Percentiles rank a stretch among this genome's conserved stretches.
Conservation (phyloP, 768 basidiomycete genomes). For the Boletus rubroflammeus region DNA sequence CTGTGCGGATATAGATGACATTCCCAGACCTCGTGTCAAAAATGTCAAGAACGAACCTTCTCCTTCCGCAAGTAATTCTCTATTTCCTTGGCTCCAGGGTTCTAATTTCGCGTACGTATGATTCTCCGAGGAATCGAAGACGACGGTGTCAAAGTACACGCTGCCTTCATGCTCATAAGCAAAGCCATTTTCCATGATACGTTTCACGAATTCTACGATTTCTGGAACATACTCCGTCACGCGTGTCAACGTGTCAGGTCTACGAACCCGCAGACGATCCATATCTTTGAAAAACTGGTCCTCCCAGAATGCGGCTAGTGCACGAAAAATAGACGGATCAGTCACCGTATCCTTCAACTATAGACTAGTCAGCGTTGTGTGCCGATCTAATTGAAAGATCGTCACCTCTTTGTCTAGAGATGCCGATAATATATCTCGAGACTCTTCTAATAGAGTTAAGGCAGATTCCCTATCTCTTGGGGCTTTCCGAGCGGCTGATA, state of each 20-base stretch:
- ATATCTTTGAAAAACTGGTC: constrained; percentile 88
- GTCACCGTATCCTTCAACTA: constrained; percentile 79
- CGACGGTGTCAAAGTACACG: constrained; percentile 86
- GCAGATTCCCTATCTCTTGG: constrained; percentile 43
- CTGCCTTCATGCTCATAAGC: constrained; percentile 70
- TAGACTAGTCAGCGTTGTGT: constrained; percentile 6
- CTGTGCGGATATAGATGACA: constrained; percentile 29
- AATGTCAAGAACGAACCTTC: constrained; percentile 57
- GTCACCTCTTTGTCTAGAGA: constrained; percentile 71
- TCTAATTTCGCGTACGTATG: constrained; percentile 94
- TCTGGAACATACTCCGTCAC: constrained; percentile 98
- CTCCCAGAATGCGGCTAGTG: constrained; percentile 87
- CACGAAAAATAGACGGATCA: constrained; percentile 81
- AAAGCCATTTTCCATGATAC: constrained; percentile 83
- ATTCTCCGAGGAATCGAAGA: constrained; percentile 70
- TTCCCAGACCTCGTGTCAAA: not conserved
- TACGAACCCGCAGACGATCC: constrained; percentile 78
- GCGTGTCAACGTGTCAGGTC: constrained; percentile 87
- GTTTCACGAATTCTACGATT: constrained; percentile 84
- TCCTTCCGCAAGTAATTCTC: constrained; percentile 83
- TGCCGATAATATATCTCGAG: constrained; percentile 72
- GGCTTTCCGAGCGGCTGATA: constrained; percentile 48
- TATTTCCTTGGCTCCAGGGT: constrained; percentile 94
- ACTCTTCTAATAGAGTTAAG: constrained; percentile 61
- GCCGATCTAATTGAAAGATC: constrained; percentile 8